These are phyloP conservation scores for Calonectria pteridis DNA, from an alignment of 2,329 filamentous ascomycete genomes.

Conservation along the genomic window DNA sequence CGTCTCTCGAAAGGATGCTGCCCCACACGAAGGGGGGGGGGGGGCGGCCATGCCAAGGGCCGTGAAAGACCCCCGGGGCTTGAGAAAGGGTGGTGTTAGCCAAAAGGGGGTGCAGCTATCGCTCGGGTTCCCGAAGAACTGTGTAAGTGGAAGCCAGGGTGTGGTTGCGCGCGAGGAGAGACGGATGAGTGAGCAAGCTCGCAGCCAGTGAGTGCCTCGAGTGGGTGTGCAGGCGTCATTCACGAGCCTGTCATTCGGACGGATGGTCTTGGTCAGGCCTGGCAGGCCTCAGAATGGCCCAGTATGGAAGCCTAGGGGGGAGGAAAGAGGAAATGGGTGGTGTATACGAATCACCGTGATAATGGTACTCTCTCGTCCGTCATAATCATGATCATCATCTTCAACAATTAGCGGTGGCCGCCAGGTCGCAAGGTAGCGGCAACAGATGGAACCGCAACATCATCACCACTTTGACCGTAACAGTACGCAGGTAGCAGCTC, in stretches of 20 bases:
- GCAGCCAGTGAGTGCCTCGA: constrained; percentile 33
- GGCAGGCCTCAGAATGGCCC: constrained; percentile 41
- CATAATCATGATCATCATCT: constrained; percentile 17
- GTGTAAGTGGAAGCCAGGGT: constrained; percentile 11
- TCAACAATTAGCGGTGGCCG: constrained; percentile 25
- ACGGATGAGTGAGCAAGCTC: constrained; percentile 25
- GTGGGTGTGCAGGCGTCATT: constrained; percentile 44
- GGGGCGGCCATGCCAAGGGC: constrained; percentile 31
- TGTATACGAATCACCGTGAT: constrained; percentile 21
- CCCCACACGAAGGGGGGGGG: constrained; percentile 32
- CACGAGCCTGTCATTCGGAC: constrained; percentile 28
- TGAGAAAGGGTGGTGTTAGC: background rate
- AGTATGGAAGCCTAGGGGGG: constrained; percentile 32
- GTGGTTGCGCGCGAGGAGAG: constrained; percentile 11
- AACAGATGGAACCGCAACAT: constrained; percentile 25
- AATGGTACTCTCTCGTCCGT: constrained; percentile 1
- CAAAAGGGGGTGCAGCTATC: background rate
- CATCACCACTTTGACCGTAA: constrained; percentile 20
- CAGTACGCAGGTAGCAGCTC: constrained; percentile 12
- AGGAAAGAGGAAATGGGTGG: constrained; percentile 21
- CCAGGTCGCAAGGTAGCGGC: constrained; percentile 10
- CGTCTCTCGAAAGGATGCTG: constrained; percentile 34
- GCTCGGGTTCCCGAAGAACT: background rate
- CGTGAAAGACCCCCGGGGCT: constrained; percentile 22
- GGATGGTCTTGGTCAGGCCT: constrained; percentile 41